Evolutionary conservation across 768 basidiomycete genomes (phyloP), one percentile per base, ranked within the genome.

Genomic region (Collybia mongolica): DNA sequence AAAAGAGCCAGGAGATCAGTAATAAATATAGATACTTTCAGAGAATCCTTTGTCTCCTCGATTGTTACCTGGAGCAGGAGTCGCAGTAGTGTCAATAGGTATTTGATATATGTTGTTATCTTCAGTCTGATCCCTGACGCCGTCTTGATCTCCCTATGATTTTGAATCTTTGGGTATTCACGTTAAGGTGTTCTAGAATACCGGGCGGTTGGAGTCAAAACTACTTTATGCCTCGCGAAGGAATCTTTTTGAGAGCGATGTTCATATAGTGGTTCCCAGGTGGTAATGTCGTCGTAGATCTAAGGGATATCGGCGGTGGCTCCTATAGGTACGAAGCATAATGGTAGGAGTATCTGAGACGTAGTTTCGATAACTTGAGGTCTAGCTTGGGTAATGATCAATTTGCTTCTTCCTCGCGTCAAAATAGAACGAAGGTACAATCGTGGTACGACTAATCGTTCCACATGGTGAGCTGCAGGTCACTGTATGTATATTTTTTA

Each of bases 91-190:
- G n/a, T n/a, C n/a, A n/a, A n/a, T n/a, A n/a, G n/a, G n/a, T n/a
- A n/a, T 63, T 28, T 59, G 46, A 24, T 70, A 70, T 32, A 66
- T 65, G 42, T 69, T 69, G 42, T 68, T 67, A 44, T 70, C 67
- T 45, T 69, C 69, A 15, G 67, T 70, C 39, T 60, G 49, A 42
- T 70, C 69, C 23, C 66, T 55, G 1, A 70, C 64, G 12, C 67
- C 68, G 45, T 68, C 62, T 38, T 69, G 45, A 70, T 69, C 46
- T 69, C 66, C 67, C 65, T 66, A 39, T 63, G 67, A 35, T 65
- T 69, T 48, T 65, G 65, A 3, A 69, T 60, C 67, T 66, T 41
- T 24, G n/a, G 40, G 24, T 35, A 26, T 44, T 23, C 39, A 40
- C 7, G 14, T 40, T 40, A 14, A 40, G 44, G 37, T 9, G 17